Evolutionary conservation across 768 basidiomycete genomes (phyloP).

Genomic region (Russula dissimulans): DNA sequence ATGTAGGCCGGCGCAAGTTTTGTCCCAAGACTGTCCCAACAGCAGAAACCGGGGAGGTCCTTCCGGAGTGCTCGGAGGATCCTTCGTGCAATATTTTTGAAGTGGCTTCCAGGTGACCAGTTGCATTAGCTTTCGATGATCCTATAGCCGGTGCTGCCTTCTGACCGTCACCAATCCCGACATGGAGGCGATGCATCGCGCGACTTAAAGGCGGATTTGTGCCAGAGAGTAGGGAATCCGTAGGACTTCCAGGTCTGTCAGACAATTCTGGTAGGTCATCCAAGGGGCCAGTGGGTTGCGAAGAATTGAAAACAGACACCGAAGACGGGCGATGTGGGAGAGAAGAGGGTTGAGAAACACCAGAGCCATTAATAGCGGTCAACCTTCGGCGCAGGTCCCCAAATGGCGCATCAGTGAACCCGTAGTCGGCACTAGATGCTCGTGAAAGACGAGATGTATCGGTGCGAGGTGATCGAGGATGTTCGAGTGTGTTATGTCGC

Average conservation of each 20-base stretch:
- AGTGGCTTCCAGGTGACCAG: slow-evolving; percentile 74
- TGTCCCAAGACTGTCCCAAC: slow-evolving; percentile 44
- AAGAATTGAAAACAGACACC: slow-evolving; percentile 19
- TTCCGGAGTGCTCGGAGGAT: slow-evolving; percentile 65
- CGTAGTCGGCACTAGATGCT: slow-evolving; percentile 39
- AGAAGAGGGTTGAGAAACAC: slow-evolving; percentile 45
- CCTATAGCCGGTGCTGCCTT: slow-evolving; percentile 89
- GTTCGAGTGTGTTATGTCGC: slow-evolving; percentile 32
- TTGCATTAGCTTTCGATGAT: slow-evolving; percentile 73
- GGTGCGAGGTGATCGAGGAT: slow-evolving; percentile 36
- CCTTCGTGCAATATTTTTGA: slow-evolving; percentile 55
- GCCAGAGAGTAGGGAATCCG: slow-evolving; percentile 72
- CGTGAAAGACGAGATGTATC: slow-evolving; percentile 44
- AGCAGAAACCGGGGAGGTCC: slow-evolving; percentile 66
- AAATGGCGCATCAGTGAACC: slow-evolving; percentile 46
- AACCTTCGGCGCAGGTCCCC: slow-evolving; percentile 72
- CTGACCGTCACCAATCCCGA: slow-evolving; percentile 64
- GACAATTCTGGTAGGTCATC: slow-evolving; percentile 27
- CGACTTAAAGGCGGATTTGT: slow-evolving; percentile 55
- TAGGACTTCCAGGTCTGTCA: slow-evolving; percentile 68
- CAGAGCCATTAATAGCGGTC: slow-evolving; percentile 66
- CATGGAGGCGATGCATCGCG: slow-evolving; percentile 51
- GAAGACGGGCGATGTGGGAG: slow-evolving; percentile 30
- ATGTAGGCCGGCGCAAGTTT: slow-evolving; percentile 39
- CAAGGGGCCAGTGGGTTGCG: slow-evolving; percentile 23